phyloP scores from a whole-genome alignment of 2,329 filamentous ascomycete genomes.

The Colletotrichum trifolii region DNA sequence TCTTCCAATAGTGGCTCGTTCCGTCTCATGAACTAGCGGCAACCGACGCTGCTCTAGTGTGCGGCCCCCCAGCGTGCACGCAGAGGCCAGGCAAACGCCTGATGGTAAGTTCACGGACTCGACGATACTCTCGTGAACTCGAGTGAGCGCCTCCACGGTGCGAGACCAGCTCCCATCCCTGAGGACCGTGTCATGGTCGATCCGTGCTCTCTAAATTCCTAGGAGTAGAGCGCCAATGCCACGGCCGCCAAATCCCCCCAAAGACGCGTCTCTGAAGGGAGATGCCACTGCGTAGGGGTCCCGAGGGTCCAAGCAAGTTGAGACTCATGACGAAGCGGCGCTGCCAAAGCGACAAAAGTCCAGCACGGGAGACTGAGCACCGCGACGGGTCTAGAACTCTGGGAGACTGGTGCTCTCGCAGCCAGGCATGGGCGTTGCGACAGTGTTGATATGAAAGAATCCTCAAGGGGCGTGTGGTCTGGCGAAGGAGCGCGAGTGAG shows the following conservation, averaged over 20 bases:
- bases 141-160: slow-evolving; percentile 11
- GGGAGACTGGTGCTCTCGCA: slow-evolving; percentile 15
- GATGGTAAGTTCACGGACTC: slow-evolving; percentile 23
- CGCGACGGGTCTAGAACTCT: slow-evolving; percentile 23
- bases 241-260: slow-evolving; percentile 10
- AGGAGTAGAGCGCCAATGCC: slow-evolving; percentile 13
- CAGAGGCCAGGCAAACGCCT: slow-evolving; percentile 3
- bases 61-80: no score
- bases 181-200: slow-evolving; percentile 23
- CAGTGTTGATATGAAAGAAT: not conserved
- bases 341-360: slow-evolving; percentile 16
- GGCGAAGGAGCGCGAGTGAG: slow-evolving; percentile 4
- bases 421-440: slow-evolving; percentile 3
- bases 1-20: slow-evolving; percentile 27
- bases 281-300: slow-evolving; percentile 10
- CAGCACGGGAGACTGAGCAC: slow-evolving; percentile 10
- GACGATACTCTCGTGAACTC: not conserved
- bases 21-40: slow-evolving; percentile 23
- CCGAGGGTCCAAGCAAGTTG: slow-evolving; percentile 16
- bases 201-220: slow-evolving; percentile 15
- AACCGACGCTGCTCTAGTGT: not conserved
- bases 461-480: slow-evolving; percentile 3
- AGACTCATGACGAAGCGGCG: slow-evolving; percentile 31
- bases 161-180: slow-evolving; percentile 12
- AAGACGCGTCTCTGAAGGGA: slow-evolving; percentile 1